Percentiles rank a stretch among this genome's conserved stretches.
Conservation (phyloP, 1,284 basidiomycete genomes). For the Ustilago nuda region DNA sequence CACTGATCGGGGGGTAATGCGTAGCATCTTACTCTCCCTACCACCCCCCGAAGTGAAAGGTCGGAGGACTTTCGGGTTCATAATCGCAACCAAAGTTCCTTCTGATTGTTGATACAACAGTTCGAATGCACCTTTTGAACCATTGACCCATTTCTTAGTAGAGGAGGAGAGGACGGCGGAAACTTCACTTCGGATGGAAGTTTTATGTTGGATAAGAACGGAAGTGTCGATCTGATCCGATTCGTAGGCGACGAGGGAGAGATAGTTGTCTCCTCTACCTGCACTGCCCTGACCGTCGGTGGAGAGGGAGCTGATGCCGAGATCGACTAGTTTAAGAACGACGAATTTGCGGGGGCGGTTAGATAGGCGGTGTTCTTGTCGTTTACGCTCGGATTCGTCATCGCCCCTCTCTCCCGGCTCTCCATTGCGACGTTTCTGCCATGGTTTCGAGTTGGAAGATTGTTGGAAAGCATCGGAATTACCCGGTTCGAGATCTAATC, state of each 20-base stretch:
- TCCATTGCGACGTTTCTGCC: constrained; percentile 53
- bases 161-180: constrained; percentile 14
- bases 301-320: constrained; percentile 74
- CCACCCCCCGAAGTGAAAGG: constrained; percentile 72
- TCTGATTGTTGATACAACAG: constrained; percentile 83
- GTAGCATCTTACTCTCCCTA: constrained; percentile 77
- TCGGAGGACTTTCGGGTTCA: constrained; percentile 88
- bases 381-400: constrained; percentile 71
- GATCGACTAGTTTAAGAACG: constrained; percentile 85
- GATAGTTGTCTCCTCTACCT: constrained; percentile 81
- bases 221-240: constrained; percentile 74
- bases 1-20: constrained; percentile 84
- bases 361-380: constrained; percentile 29
- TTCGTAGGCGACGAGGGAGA: constrained; percentile 88
- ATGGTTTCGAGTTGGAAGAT: constrained; percentile 1
- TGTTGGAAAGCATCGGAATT: constrained; percentile 25
- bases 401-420: constrained; percentile 65
- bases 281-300: constrained; percentile 63
- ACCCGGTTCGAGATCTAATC: constrained; percentile 43
- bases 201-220: constrained; percentile 1
- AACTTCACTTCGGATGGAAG: constrained; percentile 30
- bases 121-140: constrained; percentile 92
- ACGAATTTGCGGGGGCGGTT: constrained; percentile 80
- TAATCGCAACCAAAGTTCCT: constrained; percentile 87
- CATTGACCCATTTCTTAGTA: constrained; percentile 80